Evolutionary conservation across 352 stramenopile species (phyloP).

Genomic region (Phytophthora pinifolia): DNA sequence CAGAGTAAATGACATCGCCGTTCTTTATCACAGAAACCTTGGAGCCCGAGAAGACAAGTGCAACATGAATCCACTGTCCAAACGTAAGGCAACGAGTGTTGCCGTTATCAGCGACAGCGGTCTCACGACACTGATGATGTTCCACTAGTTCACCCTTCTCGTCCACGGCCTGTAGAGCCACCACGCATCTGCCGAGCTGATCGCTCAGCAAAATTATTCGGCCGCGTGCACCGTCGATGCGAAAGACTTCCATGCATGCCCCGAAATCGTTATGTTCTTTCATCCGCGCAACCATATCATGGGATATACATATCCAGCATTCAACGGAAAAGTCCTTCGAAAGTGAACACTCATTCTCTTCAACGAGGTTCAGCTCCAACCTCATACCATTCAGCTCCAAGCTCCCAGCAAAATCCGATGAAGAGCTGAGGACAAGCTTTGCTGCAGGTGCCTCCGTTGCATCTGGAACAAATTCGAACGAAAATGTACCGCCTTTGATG

Average conservation of each 20-base stretch:
- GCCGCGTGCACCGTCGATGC: constrained; percentile 12
- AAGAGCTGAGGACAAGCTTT: constrained; percentile 16
- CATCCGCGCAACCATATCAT: constrained; percentile 7
- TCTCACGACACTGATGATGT: constrained; percentile 4
- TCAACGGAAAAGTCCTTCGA: constrained; percentile 53
- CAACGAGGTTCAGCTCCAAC: constrained; percentile 24
- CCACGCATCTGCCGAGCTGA: constrained; percentile 10
- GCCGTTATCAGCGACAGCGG: background rate
- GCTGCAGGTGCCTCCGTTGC: constrained; percentile 2
- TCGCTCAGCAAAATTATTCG: constrained; percentile 24
- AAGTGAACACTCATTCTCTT: constrained; percentile 17
- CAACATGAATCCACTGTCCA: constrained; percentile 53
- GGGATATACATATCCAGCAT: constrained; percentile 46
- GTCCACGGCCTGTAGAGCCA: constrained; percentile 15
- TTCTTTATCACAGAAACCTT: constrained; percentile 42
- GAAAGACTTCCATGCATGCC: constrained; percentile 28
- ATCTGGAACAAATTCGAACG: constrained; percentile 39
- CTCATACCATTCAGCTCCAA: constrained; percentile 37
- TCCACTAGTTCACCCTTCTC: constrained; percentile 6
- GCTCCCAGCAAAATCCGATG: constrained; percentile 18
- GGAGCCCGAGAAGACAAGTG: constrained; percentile 46
- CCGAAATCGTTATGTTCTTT: background rate
- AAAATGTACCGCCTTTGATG: constrained; percentile 42
- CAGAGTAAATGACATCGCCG: constrained; percentile 29
- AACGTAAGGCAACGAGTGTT: constrained; percentile 9